Base-by-base conservation (phyloP, 441 rosid species). In the Bocquillonia castaneifolia region DNA sequence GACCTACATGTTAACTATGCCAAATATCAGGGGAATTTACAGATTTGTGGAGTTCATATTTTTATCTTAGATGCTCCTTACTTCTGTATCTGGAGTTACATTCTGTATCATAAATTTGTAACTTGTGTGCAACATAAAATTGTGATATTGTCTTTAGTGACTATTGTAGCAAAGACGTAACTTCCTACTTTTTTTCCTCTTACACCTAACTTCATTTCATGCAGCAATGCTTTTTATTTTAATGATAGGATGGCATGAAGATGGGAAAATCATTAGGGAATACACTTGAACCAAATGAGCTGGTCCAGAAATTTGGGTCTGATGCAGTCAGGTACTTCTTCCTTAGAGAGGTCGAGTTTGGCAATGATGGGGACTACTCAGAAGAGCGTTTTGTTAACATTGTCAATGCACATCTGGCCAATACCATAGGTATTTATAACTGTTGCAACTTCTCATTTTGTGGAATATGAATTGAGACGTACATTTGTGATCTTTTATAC, bases 261-360 rank as follows among this genome's bases (percentile, higher is more conserved):
- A 93, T 93, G 99, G 99, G 99, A 54, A 93, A 93, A 76, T 89
- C 99, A 3, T 79, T 93, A 40, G 99, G 99, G 45, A 93, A 91
- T 64, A 88, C 99, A 10, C 71, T 89, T 61, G 99, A 93, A 73
- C 97, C 99, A n/a, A 85, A 84, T 63, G 90, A 91, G 61, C 64
- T 93, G 82, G 91, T 91, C 79, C 79, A 75, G 55, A 93, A 77
- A 74, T 93, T 91, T 75, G 96, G 99, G 23, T 65, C 89, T 60
- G 97, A 91, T 65, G 99, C 99, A 6, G 91, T 93, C 57, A 82
- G 97, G 76, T 91, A 93, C 78, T 93, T 93, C 87, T 88, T 91
- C 78, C 82, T 91, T 58, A 80, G 86, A 58, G 93, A 93, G 80
- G 92, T 93, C 53, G 99, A 93, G 70, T 93, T 93, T 64, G 99